Evolutionary conservation across 495 filamentous ascomycete species (phyloP), one percentile per base, ranked within the genome.

Genomic region (Tetracladium setigerum): DNA sequence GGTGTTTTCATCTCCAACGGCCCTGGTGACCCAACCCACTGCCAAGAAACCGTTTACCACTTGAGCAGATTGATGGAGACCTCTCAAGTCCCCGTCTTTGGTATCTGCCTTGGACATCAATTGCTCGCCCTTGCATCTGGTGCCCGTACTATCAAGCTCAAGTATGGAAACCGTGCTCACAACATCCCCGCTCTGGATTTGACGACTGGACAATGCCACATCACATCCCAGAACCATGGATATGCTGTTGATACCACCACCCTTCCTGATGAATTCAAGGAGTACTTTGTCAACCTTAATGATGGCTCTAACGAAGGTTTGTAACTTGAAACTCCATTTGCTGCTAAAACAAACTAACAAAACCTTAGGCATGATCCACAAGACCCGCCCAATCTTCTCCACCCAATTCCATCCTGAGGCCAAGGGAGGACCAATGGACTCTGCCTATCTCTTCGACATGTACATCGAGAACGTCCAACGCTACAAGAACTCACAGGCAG

Each of bases 341-440:
- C 0, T 1, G 6, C 27, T 47, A 31, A 30, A 27, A 16, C n/a
- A 44, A 33, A 43, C 57, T 67, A 54, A 68, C 43, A 41, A 30
- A 43, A 30, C 42, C 49, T 79, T 43, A 89, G 96, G 81, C 24
- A 60, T 60, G 53, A 89, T 95, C 61, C 92, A 97, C 76, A 86
- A 84, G 63, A 86, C 86, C 38, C 86, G 94, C 35, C 94, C 92
- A 30, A 98, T 98, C 63, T 97, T 98, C 77, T 87, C 84, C 52
- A 95, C 90, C 46, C 92, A 97, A 66, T 98, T 97, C 79, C 92
- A 98, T 62, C 92, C 92, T 31, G 92, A 97, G 67, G 94, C 92
- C 44, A 92, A 94, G 69, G 92, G 92, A 35, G 92, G 94, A 44
- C 92, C 92, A 18, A 79, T 94, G 61, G 92, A 98, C 69, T 90